A percentile compares a stretch with the other conserved stretches of the same genome.
Evolutionary conservation across 2,329 filamentous ascomycete species (phyloP).

Genomic region (Tolypocladium capitatum): DNA sequence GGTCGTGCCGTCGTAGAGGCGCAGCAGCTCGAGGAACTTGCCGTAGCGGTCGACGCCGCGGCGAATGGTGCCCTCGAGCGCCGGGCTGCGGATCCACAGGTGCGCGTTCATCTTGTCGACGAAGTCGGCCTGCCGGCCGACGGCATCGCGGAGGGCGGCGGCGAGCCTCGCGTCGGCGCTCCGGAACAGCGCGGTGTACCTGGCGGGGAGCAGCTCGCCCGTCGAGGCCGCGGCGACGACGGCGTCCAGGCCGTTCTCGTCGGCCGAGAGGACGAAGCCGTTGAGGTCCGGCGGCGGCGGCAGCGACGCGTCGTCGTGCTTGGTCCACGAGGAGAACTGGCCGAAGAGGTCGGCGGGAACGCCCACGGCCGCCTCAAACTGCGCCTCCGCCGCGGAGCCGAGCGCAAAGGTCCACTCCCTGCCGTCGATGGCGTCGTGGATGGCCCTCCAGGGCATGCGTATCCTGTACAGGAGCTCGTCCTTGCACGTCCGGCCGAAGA

Average conservation of each 20-base stretch:
- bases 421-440: slow-evolving; percentile 7
- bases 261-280: not conserved
- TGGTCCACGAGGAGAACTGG: slow-evolving; percentile 3
- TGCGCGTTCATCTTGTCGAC: slow-evolving; percentile 25
- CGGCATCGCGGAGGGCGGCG: slow-evolving; percentile 14
- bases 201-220: not conserved
- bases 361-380: not conserved
- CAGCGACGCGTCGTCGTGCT: no score
- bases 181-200: slow-evolving; percentile 1
- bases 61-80: slow-evolving; percentile 17
- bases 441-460: slow-evolving; percentile 8
- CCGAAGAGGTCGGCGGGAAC: slow-evolving; percentile 2
- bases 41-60: slow-evolving; percentile 23
- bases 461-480: slow-evolving; percentile 6
- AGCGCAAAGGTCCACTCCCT: slow-evolving; percentile 6
- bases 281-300: not conserved
- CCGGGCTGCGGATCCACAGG: slow-evolving; percentile 25
- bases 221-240: not conserved
- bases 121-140: slow-evolving; percentile 23
- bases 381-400: not conserved
- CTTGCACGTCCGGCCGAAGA: slow-evolving; percentile 7
- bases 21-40: slow-evolving; percentile 22
- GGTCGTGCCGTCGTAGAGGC: slow-evolving; percentile 11
- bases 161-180: not conserved
- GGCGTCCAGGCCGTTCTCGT: not conserved